Conservation (phyloP, 495 filamentous ascomycete species). For the Apiosordaria backusii region DNA sequence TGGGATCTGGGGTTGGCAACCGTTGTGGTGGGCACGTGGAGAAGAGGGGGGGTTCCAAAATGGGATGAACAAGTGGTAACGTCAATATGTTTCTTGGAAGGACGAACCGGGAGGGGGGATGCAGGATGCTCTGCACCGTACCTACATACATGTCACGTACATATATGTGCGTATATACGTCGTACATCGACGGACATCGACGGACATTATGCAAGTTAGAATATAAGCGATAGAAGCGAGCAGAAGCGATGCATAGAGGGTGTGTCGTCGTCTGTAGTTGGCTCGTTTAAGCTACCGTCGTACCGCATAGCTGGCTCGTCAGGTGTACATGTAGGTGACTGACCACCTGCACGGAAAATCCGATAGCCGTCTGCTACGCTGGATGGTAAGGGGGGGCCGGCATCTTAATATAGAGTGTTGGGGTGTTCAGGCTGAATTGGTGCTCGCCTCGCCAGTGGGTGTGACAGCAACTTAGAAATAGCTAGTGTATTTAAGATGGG, state of each 20-base stretch:
- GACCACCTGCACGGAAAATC: neutral
- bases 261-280: neutral
- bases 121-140: neutral
- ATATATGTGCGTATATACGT: neutral
- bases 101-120: neutral
- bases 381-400: neutral
- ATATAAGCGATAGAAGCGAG: too few relatives aligned
- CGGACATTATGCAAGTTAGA: too few relatives aligned
- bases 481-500: neutral
- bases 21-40: neutral
- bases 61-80: neutral
- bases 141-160: too few relatives aligned
- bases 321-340: neutral
- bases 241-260: too few relatives aligned
- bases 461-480: too few relatives aligned
- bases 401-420: neutral
- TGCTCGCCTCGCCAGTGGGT: neutral
- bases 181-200: neutral
- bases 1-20: neutral
- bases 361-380: slow-evolving; percentile 11
- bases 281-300: neutral
- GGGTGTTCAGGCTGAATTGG: slow-evolving; percentile 10
- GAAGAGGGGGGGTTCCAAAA: neutral
- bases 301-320: neutral
- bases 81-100: neutral